Evolutionary conservation across 2,329 filamentous ascomycete species (phyloP), one percentile per base, ranked within the genome.

Genomic region (Corynespora cassiicola): DNA sequence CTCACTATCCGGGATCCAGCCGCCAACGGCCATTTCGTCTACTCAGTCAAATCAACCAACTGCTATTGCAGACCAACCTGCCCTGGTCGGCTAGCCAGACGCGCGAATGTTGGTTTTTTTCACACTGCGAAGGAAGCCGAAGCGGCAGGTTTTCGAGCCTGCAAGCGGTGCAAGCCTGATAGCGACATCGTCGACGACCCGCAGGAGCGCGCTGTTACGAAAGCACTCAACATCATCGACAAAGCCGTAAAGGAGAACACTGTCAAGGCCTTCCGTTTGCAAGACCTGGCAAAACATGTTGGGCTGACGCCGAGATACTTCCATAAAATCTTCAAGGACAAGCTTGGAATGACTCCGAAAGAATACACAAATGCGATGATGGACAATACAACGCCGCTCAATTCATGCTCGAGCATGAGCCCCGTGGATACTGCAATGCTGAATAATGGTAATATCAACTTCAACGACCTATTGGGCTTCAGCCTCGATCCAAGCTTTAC

Each of bases 31-130:
- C 53, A 65, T 19, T 82, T 82, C 61, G 70, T 82, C 45, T 82
- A 82, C 65, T 73, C 68, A 12, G 78, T 82, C n/a, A 70, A 71
- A 36, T 77, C 77, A 1, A 82, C 79, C 3, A 71, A 68, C 28
- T 79, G 81, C 33, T 85, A 81, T 64, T 85, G 82, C 58, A 75
- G 81, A 2, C 81, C 82, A 1, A 80, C 75, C 14, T 86, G 82
- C 58, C 76, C 77, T 11, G 75, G 78, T 3, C 76, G 81, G n/a
- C 74, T 88, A 10, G 76, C 79, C 2, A 70, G 75, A 2, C 72
- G 79, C n/a, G 73, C 79, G 8, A 77, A 79, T 14, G 71, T 88
- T 20, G 64, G 69, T 20, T 86, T 84, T 63, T 82, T 75, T 61
- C 58, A 72, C 11, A 72, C 66, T 0, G 54, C 70, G 0, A 43